Evolutionary conservation across 2,329 filamentous ascomycete genomes (phyloP).

Genomic region (Aspergillus luchuensis): DNA sequence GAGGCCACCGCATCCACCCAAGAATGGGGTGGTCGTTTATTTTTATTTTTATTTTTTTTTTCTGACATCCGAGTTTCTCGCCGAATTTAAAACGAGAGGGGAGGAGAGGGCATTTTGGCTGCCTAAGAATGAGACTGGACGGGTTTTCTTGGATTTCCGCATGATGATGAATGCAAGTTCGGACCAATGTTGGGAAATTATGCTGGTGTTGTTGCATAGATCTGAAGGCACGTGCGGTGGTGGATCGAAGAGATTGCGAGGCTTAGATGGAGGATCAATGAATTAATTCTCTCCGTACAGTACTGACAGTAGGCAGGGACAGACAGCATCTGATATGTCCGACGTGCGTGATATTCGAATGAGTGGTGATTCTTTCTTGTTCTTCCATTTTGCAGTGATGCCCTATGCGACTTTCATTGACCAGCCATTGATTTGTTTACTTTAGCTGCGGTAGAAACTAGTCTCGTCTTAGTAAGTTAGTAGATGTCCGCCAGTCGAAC

Average conservation of each 20-base stretch:
- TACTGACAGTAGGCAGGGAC: too few relatives aligned
- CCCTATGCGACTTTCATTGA: neutral
- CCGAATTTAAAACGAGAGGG: conserved; percentile 11
- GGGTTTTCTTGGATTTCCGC: neutral
- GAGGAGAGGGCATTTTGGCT: neutral
- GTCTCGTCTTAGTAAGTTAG: too few relatives aligned
- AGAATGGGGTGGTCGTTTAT: neutral
- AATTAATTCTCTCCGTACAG: neutral
- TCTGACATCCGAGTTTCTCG: conserved; percentile 17
- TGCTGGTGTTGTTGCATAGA: conserved; percentile 1
- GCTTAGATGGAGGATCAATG: neutral
- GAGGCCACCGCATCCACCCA: conserved; percentile 10
- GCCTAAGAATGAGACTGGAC: conserved; percentile 11
- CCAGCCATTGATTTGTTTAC: conserved; percentile 14
- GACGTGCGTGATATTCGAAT: too few relatives aligned
- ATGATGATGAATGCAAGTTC: conserved; percentile 2
- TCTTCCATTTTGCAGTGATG: neutral
- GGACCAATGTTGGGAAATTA: conserved; percentile 1
- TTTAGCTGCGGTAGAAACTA: neutral
- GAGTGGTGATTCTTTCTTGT: neutral
- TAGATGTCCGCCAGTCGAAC: conserved; percentile 9
- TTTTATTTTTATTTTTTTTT: neutral
- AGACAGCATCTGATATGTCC: too few relatives aligned
- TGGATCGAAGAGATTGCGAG: neutral
- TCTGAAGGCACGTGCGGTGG: conserved; percentile 3